These are phyloP conservation scores for Suhomyces tanzawaensis DNA, from an alignment of 805 yeast species.

Conservation along the genomic window DNA sequence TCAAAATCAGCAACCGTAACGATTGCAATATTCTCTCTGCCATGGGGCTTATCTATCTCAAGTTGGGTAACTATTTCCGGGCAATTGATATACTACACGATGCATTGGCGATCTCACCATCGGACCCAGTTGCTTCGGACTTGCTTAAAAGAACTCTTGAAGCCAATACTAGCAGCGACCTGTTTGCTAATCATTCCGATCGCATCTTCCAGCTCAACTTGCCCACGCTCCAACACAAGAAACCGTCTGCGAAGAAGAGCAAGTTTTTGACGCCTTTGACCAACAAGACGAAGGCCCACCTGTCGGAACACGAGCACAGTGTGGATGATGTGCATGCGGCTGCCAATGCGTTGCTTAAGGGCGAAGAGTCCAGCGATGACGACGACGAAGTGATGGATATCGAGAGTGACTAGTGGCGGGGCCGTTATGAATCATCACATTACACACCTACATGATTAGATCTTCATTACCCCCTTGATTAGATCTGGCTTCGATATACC, in stretches of 20 bases:
- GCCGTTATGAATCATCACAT: too few species aligned
- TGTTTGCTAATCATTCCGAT: conserved; percentile 25
- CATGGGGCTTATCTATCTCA: conserved; percentile 78
- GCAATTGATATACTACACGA: conserved; percentile 79
- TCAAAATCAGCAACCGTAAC: conserved; percentile 66
- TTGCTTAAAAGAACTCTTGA: conserved; percentile 76
- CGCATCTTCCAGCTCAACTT: conserved; percentile 20
- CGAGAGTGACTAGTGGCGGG: conserved; percentile 51
- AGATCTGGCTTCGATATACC: too few species aligned
- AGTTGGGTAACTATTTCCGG: conserved; percentile 56
- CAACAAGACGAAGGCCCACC: conserved; percentile 12
- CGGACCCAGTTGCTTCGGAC: conserved; percentile 83
- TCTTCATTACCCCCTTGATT: too few species aligned
- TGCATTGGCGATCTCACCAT: conserved; percentile 74
- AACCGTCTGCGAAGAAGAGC: conserved; percentile 12
- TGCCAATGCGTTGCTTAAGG: conserved; percentile 42
- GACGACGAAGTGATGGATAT: conserved; percentile 57
- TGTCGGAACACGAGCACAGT: not conserved
- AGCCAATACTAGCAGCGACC: conserved; percentile 37
- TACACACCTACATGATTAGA: too few species aligned
- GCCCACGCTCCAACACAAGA: conserved; percentile 25
- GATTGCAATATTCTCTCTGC: conserved; percentile 73
- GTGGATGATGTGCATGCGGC: conserved; percentile 29
- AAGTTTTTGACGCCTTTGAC: conserved; percentile 22
- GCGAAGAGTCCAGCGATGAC: conserved; percentile 51